These are phyloP conservation scores for Malania oleifera DNA, from an alignment of 164 flowering plant species.

Conservation along the genomic window DNA sequence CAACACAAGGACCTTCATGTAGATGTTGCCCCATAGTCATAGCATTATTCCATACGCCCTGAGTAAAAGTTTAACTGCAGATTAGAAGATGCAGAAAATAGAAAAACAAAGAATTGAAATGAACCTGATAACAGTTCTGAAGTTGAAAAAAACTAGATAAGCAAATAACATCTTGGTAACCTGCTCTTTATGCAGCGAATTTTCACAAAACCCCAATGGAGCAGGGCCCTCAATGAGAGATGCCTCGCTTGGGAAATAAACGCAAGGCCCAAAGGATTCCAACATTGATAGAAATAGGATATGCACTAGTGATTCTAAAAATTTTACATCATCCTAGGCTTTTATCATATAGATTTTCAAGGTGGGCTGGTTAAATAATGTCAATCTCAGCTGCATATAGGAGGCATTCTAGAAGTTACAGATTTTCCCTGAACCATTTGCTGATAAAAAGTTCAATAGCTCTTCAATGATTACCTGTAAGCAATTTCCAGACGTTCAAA, in stretches of 20 bases:
- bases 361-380: background rate
- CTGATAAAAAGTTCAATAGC: too few relatives aligned
- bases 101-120: background rate
- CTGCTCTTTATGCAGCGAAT: too few relatives aligned
- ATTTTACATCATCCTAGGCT: too few relatives aligned
- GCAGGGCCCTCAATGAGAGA: too few relatives aligned
- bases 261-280: background rate
- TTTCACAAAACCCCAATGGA: too few relatives aligned
- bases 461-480: too few relatives aligned
- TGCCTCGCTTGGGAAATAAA: background rate
- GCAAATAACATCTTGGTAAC: too few relatives aligned
- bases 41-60: constrained; percentile 27
- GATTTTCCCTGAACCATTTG: too few relatives aligned
- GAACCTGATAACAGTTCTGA: background rate
- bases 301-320: too few relatives aligned
- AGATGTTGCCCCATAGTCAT: constrained; percentile 11
- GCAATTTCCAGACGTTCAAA: too few relatives aligned
- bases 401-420: background rate
- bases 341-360: too few relatives aligned
- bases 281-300: background rate
- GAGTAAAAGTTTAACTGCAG: constrained; percentile 4
- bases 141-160: too few relatives aligned
- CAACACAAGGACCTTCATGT: constrained; percentile 10
- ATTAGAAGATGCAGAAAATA: background rate
- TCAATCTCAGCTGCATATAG: background rate